Conservation (phyloP, 768 basidiomycete genomes). For the Piloderma croceum region DNA sequence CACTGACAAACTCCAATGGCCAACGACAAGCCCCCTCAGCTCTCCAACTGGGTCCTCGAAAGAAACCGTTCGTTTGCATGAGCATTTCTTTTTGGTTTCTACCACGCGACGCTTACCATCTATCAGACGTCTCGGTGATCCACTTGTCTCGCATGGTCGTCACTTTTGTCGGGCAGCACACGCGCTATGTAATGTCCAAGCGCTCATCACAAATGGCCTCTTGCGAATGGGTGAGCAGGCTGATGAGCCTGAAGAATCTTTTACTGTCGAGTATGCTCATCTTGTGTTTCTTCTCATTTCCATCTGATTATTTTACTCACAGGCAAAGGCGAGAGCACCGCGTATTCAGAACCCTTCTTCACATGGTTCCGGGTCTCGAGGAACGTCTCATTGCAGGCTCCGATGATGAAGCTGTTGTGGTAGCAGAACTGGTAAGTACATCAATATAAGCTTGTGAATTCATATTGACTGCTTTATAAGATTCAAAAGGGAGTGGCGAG, state of each 20-base stretch:
- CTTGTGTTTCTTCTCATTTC: too few relatives aligned
- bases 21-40: too few relatives aligned
- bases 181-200: slow-evolving; percentile 16
- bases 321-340: too few relatives aligned
- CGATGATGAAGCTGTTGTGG: background rate
- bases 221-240: slow-evolving; percentile 7
- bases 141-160: slow-evolving; percentile 12
- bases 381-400: background rate
- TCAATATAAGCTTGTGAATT: background rate
- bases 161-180: slow-evolving; percentile 17
- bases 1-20: too few relatives aligned
- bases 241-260: slow-evolving; percentile 11
- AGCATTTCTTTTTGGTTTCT: too few relatives aligned
- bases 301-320: too few relatives aligned
- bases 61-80: too few relatives aligned
- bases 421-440: background rate
- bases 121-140: too few relatives aligned
- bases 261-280: slow-evolving; percentile 9
- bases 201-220: slow-evolving; percentile 12
- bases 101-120: too few relatives aligned
- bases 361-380: background rate
- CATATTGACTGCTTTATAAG: background rate
- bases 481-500: background rate
- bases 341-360: background rate
- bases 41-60: too few relatives aligned